phyloP scores from a whole-genome alignment of 179 eudicot genomes.

The Spergularia azorica region DNA sequence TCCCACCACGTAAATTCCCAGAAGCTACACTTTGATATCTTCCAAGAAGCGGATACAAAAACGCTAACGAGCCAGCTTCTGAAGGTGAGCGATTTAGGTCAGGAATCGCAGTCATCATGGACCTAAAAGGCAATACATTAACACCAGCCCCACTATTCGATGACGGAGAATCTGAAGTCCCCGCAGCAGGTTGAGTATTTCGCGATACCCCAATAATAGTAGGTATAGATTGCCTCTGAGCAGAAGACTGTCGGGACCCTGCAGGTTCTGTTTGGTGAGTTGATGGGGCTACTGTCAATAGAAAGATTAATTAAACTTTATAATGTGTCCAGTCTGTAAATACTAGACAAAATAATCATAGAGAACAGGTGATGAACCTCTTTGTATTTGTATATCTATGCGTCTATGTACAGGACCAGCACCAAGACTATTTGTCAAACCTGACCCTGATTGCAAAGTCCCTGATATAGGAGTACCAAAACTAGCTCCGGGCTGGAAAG shows the following conservation, averaged over 20 bases:
- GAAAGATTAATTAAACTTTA: conserved; percentile 18
- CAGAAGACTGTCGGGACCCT: conserved; percentile 48
- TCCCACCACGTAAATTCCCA: conserved; percentile 39
- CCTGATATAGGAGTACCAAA: conserved; percentile 62
- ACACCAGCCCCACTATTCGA: conserved; percentile 49
- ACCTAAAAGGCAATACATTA: conserved; percentile 65
- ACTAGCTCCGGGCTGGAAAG: conserved; percentile 80
- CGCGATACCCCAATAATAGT: conserved; percentile 22
- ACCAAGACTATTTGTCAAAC: conserved; percentile 51
- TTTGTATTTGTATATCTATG: conserved; percentile 82
- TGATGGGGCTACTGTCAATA: conserved; percentile 36
- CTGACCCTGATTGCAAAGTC: conserved; percentile 43
- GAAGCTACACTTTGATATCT: conserved; percentile 55
- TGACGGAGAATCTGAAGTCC: conserved; percentile 40
- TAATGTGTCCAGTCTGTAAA: background rate
- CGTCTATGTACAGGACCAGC: conserved; percentile 69
- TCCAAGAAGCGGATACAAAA: conserved; percentile 61
- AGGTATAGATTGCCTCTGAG: conserved; percentile 24
- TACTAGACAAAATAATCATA: background rate
- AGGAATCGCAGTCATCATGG: conserved; percentile 63
- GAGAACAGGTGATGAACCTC: conserved; percentile 47
- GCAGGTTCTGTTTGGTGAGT: conserved; percentile 50
- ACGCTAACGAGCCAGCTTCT: conserved; percentile 55
- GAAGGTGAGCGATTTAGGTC: conserved; percentile 49
- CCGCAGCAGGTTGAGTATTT: conserved; percentile 40